Evolutionary conservation across 179 eudicot species (phyloP), one percentile per base, ranked within the genome.

Genomic region (Kewa caespitosa): DNA sequence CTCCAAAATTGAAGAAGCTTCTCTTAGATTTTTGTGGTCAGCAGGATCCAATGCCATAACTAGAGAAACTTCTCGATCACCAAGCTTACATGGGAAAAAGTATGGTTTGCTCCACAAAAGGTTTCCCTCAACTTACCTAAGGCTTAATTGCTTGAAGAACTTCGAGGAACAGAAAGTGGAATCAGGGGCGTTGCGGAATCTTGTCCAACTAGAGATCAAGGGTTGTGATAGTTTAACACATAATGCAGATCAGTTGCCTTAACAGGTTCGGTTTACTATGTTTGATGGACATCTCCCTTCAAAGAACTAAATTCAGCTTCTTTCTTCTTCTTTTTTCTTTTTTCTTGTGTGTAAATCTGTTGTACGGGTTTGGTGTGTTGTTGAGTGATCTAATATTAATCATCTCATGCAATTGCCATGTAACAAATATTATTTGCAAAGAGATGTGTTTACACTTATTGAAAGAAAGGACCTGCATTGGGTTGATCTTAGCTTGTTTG

Each of bases 51-150:
- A 80, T 83, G 86, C 69, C 76, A 1, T 54, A 76, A n/a, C 38
- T 83, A 8, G 86, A 78, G 75, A 77, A 30, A 74, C 86, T 83
- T 69, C 81, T 80, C 13, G 83, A 80, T 69, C 81, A 80, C 61
- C 82, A 80, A 74, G 82, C 83, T 25, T 83, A 68, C 74, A 74
- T 73, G 54, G 86, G 83, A 36, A 38, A 69, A 57, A 75, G 8
- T 39, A 64, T 83, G 83, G 13, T 41, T 37, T 76, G 86, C 72
- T 38, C 75, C 37, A 22, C 70, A 68, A 52, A 33, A 30, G 83
- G 86, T 32, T 83, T 83, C 52, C 81, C 79, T 42, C 68, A 70
- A 36, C 79, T 83, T 33, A 54, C 73, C 25, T 83, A 36, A 73
- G 83, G 48, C 81, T 80, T 41, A 61, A 80, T 41, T 81, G 86